Percentiles rank a stretch among this genome's conserved stretches.
phyloP scores from a whole-genome alignment of 2,329 filamentous ascomycete species.

The Colletotrichum shisoi region DNA sequence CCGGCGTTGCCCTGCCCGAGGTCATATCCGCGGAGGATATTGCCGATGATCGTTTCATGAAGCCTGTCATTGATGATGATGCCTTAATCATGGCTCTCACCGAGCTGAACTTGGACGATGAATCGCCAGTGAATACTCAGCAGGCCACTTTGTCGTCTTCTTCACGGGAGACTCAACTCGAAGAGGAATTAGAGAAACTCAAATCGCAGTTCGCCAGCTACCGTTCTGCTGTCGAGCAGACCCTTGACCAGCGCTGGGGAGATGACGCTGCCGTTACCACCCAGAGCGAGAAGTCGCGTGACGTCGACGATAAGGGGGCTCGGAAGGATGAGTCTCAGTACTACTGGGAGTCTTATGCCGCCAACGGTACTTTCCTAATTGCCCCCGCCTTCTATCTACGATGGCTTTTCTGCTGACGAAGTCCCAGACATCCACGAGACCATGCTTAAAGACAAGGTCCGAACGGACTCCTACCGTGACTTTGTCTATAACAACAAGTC shows the following conservation, averaged over 20 bases:
- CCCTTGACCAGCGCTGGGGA: slow-evolving; percentile 71
- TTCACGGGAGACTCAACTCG: slow-evolving; percentile 63
- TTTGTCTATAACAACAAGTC: slow-evolving; percentile 94
- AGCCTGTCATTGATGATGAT: slow-evolving; percentile 87
- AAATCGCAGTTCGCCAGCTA: slow-evolving; percentile 71
- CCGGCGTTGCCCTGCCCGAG: slow-evolving; percentile 58
- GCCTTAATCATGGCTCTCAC: slow-evolving; percentile 87
- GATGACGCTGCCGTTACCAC: slow-evolving; percentile 56
- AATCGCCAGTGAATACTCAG: slow-evolving; percentile 42
- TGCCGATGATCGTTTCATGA: slow-evolving; percentile 80
- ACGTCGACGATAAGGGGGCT: slow-evolving; percentile 40
- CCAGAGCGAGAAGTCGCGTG: slow-evolving; percentile 39
- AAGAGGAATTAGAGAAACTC: slow-evolving; percentile 67
- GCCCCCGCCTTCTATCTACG: background rate
- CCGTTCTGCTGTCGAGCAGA: slow-evolving; percentile 70
- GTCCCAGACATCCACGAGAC: slow-evolving; percentile 86
- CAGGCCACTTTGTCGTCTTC: slow-evolving; percentile 50
- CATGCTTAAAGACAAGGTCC: slow-evolving; percentile 90
- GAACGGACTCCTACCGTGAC: slow-evolving; percentile 91
- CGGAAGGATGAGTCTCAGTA: slow-evolving; percentile 53
- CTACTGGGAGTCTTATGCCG: slow-evolving; percentile 70
- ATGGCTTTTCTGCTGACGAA: slow-evolving; percentile 12
- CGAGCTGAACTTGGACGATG: slow-evolving; percentile 67
- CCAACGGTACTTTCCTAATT: slow-evolving; percentile 59
- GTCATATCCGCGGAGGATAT: slow-evolving; percentile 70